Evolutionary conservation across 441 rosid genomes (phyloP), one percentile per base, ranked within the genome.

Genomic region (Arabidopsis lyrata): DNA sequence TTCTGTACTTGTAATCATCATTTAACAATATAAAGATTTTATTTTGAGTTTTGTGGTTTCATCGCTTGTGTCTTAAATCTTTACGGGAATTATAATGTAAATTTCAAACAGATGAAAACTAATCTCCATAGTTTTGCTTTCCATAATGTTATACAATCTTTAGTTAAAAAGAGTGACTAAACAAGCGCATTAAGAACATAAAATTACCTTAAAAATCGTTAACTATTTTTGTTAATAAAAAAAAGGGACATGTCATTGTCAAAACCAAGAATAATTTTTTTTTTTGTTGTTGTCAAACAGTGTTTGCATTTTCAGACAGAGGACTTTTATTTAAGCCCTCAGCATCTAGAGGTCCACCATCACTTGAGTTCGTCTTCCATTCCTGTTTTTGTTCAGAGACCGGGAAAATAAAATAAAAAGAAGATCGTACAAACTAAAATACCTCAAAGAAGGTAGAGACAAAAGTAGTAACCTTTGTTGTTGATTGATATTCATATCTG

Each of bases 341-440:
- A 13, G 75, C 68, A 52, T 63, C 62, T 62, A 22, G 5, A 22
- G 45, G 75, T 63, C 70, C 64, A 73, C 70, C 70, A 63, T 63
- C 64, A 73, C 77, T 74, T 74, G 66, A 65, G 36, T 66, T 48
- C 35, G 45, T 74, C 66, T 57, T 66, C 66, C 14, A 27, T 74
- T 29, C 42, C 53, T 27, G 66, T 11, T 27, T 39, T 24, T 32
- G 20, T 56, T 56, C 53, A 18, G 5, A 63, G 53, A 63, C 67
- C 38, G 13, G 39, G 6, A 29, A 29, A 63, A 32, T 8, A 38
- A 29, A 45, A 60, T 24, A 29, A 20, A 50, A 5, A 4, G 35
- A 70, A 64, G 69, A 72, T 72, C 55, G 16, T 41, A 41, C 54
- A 42, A 42, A 14, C 55, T 54, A n/a, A 45, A 72, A 65, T 2